A percentile compares a stretch with the other conserved stretches of the same genome.
These are phyloP conservation scores for Populus hybrid DNA, from an alignment of 441 rosid genomes.

Conservation along the genomic window DNA sequence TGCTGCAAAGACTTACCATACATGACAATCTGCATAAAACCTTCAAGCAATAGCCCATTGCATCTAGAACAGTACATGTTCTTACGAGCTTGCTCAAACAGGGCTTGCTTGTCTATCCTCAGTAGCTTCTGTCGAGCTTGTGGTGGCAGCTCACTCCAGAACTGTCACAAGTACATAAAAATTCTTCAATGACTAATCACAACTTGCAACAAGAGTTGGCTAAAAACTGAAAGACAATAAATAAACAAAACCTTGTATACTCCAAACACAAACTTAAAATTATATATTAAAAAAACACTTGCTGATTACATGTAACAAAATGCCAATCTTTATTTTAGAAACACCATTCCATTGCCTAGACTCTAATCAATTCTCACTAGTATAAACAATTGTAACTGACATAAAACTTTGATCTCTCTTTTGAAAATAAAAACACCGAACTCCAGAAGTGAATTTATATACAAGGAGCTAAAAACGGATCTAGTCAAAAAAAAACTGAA, in stretches of 20 bases:
- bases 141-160: slow-evolving; percentile 69
- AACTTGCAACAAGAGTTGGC: neutral
- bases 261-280: neutral
- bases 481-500: slow-evolving; percentile 1
- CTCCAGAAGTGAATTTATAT: slow-evolving; percentile 2
- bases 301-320: neutral
- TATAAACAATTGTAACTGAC: neutral
- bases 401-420: slow-evolving; percentile 1
- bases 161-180: slow-evolving; percentile 38
- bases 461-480: neutral
- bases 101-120: slow-evolving; percentile 78
- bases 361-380: neutral
- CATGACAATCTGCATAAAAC: slow-evolving; percentile 82
- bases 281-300: neutral
- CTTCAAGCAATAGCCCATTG: slow-evolving; percentile 82
- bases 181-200: neutral
- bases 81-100: slow-evolving; percentile 91
- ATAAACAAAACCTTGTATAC: neutral
- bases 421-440: neutral
- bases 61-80: slow-evolving; percentile 94
- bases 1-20: slow-evolving; percentile 76
- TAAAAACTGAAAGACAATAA: neutral
- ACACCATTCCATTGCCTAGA: neutral
- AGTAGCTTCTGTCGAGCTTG: slow-evolving; percentile 68
- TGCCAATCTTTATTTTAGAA: neutral